phyloP scores from a whole-genome alignment of 2,329 filamentous ascomycete genomes.

The Didymella pomorum region DNA sequence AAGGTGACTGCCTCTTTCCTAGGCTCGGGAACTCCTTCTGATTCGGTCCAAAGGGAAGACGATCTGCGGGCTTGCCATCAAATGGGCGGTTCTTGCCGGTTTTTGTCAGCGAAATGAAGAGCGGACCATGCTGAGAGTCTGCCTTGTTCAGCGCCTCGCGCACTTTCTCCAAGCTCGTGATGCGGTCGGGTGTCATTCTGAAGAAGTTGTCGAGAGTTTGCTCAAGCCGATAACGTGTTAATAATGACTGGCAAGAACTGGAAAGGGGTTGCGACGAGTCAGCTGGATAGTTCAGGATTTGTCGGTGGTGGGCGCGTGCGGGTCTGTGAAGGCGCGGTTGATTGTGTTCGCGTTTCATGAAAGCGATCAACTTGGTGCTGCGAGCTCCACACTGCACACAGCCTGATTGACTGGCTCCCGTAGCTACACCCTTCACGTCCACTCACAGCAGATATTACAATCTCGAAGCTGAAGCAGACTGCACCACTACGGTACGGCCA shows the following conservation, averaged over 20 bases:
- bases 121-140: slow-evolving; percentile 11
- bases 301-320: neutral
- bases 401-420: no score
- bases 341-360: slow-evolving; percentile 10
- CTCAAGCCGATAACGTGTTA: neutral
- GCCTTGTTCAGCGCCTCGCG: slow-evolving; percentile 15
- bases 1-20: slow-evolving; percentile 23
- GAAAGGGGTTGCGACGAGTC: neutral
- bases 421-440: no score
- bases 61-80: neutral
- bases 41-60: neutral
- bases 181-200: slow-evolving; percentile 3
- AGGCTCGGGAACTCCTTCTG: slow-evolving; percentile 21
- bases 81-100: slow-evolving; percentile 15
- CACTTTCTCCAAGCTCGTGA: slow-evolving; percentile 8
- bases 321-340: neutral
- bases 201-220: neutral
- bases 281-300: neutral
- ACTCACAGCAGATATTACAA: no score
- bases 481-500: no score
- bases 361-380: neutral
- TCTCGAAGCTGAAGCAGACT: no score
- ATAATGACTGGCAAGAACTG: no score
- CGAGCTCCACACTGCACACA: no score
- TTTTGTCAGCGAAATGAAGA: slow-evolving; percentile 22